These are phyloP conservation scores for Termitomyces sp. DNA, from an alignment of 768 basidiomycete species.

Conservation along the genomic window DNA sequence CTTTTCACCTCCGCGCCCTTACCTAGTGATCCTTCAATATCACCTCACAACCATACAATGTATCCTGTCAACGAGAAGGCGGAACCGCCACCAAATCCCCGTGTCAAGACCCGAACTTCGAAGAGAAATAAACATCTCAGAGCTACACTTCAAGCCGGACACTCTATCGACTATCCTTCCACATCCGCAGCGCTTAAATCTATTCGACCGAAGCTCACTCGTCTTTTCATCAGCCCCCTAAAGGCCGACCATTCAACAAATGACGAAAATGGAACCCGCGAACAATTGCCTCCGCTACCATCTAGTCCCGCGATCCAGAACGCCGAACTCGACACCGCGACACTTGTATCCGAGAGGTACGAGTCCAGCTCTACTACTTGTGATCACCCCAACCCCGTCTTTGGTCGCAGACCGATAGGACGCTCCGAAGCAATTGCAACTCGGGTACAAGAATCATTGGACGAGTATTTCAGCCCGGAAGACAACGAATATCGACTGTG, in stretches of 20 bases:
- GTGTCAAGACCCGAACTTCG: not conserved
- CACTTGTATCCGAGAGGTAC: not conserved
- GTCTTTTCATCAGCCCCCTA: not conserved
- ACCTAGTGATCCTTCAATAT: not conserved
- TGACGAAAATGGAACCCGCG: not conserved
- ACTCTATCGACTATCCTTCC: not conserved
- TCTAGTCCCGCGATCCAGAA: not conserved
- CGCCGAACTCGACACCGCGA: not conserved
- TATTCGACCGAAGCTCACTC: not conserved
- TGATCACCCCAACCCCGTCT: not conserved
- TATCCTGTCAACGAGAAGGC: not conserved
- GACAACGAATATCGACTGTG: not conserved
- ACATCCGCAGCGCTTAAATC: not conserved
- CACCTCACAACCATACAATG: not conserved
- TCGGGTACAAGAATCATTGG: not conserved
- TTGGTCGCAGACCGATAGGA: too few species aligned
- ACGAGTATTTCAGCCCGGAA: not conserved
- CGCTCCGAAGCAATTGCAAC: not conserved
- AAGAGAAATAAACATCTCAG: not conserved
- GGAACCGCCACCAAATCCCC: not conserved
- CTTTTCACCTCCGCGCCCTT: not conserved
- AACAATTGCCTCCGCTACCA: not conserved
- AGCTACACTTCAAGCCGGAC: not conserved
- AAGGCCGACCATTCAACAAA: not conserved
- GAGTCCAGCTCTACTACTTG: not conserved